Evolutionary conservation across 2,329 filamentous ascomycete genomes (phyloP).

Genomic region (Botrytis medusae): DNA sequence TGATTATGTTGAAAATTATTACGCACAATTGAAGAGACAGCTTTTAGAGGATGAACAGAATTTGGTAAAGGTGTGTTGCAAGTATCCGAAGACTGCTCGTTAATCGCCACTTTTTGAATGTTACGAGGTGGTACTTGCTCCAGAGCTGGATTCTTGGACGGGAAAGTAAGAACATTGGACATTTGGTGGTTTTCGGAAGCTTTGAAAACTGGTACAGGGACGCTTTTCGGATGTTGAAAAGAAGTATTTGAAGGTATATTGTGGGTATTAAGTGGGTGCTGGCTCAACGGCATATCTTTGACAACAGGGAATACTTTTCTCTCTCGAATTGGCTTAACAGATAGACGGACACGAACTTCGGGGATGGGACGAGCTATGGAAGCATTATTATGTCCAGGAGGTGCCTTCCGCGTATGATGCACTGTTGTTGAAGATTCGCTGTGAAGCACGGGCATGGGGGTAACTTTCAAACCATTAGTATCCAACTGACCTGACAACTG

Average conservation of each 20-base stretch:
- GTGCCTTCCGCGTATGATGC: background rate
- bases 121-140: background rate
- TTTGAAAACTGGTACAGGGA: too few relatives aligned
- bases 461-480: background rate
- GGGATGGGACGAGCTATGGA: background rate
- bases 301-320: background rate
- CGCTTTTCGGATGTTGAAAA: background rate
- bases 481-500: background rate
- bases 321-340: background rate
- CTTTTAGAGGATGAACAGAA: background rate
- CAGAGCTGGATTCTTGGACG: background rate
- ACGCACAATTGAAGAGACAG: background rate
- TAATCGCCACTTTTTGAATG: background rate
- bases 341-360: too few relatives aligned
- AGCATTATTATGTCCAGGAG: background rate
- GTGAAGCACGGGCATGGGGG: background rate
- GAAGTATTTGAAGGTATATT: background rate
- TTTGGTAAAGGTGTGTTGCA: too few relatives aligned
- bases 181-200: background rate
- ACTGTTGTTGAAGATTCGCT: background rate
- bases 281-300: too few relatives aligned
- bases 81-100: background rate
- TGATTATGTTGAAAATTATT: background rate
- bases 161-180: background rate
- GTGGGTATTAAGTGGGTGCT: background rate